A percentile compares a stretch with the other conserved stretches of the same genome.
These are phyloP conservation scores for Boletus hoseneyae DNA, from an alignment of 1,284 basidiomycete genomes.

Conservation along the genomic window DNA sequence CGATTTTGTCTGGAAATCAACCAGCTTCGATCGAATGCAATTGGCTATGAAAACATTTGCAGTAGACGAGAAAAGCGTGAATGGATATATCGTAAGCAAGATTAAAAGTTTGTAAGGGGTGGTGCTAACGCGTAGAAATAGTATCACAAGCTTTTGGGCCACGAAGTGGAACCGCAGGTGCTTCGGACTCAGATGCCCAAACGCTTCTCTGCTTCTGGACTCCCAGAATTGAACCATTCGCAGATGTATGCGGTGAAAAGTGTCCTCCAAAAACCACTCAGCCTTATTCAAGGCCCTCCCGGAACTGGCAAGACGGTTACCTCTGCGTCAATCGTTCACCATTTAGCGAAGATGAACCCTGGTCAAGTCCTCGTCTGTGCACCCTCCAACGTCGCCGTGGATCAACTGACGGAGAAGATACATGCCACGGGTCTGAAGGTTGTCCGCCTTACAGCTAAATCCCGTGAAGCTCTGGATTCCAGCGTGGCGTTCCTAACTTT, in stretches of 20 bases:
- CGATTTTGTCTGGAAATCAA: conserved; percentile 99
- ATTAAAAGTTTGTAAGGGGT: not conserved
- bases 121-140: conserved; percentile 33
- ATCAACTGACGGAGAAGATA: conserved; percentile 99
- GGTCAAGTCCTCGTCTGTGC: conserved; percentile 99
- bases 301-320: conserved; percentile 99
- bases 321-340: conserved; percentile 98
- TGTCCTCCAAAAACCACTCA: conserved; percentile 97
- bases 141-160: conserved; percentile 98
- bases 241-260: conserved; percentile 99
- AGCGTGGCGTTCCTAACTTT: conserved; percentile 92
- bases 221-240: conserved; percentile 98
- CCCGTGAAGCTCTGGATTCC: conserved; percentile 94
- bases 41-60: conserved; percentile 99
- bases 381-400: conserved; percentile 98
- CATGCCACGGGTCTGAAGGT: conserved; percentile 96
- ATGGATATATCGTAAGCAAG: conserved; percentile 83
- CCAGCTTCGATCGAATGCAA: conserved; percentile 99
- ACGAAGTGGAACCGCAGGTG: conserved; percentile 90
- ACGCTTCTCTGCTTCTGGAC: conserved; percentile 93
- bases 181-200: conserved; percentile 94
- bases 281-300: conserved; percentile 96
- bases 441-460: conserved; percentile 96
- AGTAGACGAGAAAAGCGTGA: conserved; percentile 98
- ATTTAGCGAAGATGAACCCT: conserved; percentile 99